Evolutionary conservation across 1,139 yeast genomes (phyloP).

Genomic region (Candida buenavistaensis): DNA sequence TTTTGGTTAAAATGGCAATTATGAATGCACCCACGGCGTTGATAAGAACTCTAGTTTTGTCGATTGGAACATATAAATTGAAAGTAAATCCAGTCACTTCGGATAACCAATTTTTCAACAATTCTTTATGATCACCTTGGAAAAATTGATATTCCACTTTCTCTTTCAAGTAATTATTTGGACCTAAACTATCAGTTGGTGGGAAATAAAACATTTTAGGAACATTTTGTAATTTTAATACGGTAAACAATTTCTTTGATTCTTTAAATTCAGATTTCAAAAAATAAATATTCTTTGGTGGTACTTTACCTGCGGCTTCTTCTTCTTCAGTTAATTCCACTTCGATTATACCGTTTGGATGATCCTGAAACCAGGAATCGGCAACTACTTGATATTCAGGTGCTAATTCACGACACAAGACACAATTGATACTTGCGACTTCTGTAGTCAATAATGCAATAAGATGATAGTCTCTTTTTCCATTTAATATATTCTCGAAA

Average conservation of each 20-base stretch:
- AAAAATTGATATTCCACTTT: constrained; percentile 49
- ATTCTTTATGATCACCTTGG: constrained; percentile 52
- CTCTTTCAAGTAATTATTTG: constrained; percentile 33
- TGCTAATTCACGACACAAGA: constrained; percentile 66
- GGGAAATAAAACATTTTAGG: constrained; percentile 73
- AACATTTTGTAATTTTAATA: constrained; percentile 64
- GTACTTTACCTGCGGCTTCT: constrained; percentile 18
- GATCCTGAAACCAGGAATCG: constrained; percentile 55
- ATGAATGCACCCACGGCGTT: constrained; percentile 43
- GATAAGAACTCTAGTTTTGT: constrained; percentile 51
- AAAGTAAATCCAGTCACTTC: constrained; percentile 44
- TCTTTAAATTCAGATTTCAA: constrained; percentile 72
- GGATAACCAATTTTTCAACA: constrained; percentile 40
- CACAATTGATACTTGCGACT: constrained; percentile 72
- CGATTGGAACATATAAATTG: constrained; percentile 55
- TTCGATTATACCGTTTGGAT: constrained; percentile 37
- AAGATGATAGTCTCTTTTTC: constrained; percentile 70
- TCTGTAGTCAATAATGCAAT: constrained; percentile 73
- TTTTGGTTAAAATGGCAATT: constrained; percentile 20
- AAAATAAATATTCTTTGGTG: constrained; percentile 54
- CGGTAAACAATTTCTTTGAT: constrained; percentile 53
- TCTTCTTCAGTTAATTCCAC: constrained; percentile 27
- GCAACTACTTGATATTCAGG: constrained; percentile 63
- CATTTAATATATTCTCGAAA: constrained; percentile 57
- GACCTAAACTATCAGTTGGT: constrained; percentile 46